Evolutionary conservation across 2,329 filamentous ascomycete genomes (phyloP).

Genomic region (Cadophora luteo-olivacea): DNA sequence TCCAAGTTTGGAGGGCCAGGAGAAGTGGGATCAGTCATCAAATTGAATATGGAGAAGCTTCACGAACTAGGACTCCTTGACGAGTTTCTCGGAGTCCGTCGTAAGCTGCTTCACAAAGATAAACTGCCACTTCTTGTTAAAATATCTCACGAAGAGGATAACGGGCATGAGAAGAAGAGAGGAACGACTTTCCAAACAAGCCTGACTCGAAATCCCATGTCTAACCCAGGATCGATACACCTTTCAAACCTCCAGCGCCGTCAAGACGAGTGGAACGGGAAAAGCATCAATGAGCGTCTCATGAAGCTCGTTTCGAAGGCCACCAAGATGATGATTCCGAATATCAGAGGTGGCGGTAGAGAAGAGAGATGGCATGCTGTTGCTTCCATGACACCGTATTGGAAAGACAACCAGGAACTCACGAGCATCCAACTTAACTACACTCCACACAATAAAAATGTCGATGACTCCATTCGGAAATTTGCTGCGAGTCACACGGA

Average conservation of each 20-base stretch:
- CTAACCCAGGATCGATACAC: neutral
- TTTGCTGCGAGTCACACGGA: neutral
- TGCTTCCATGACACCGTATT: conserved; percentile 1
- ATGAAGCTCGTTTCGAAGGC: neutral
- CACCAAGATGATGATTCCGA: neutral
- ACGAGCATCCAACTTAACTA: conserved; percentile 1
- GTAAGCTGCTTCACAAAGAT: neutral
- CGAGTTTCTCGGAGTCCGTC: neutral
- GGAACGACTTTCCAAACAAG: neutral
- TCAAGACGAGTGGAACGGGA: neutral
- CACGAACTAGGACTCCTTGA: neutral
- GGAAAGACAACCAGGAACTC: neutral
- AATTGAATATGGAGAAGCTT: conserved; percentile 1
- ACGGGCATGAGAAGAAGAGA: neutral
- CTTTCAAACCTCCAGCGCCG: neutral
- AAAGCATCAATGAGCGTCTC: neutral
- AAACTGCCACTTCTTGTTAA: neutral
- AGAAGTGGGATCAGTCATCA: neutral
- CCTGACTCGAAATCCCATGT: neutral
- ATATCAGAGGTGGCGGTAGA: neutral
- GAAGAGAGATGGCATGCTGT: neutral
- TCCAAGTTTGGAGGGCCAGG: neutral
- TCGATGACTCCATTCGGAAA: neutral
- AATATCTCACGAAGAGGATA: neutral
- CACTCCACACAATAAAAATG: neutral